Base-by-base conservation (phyloP, 2,329 filamentous ascomycete species). In the Sporothrix pallida region DNA sequence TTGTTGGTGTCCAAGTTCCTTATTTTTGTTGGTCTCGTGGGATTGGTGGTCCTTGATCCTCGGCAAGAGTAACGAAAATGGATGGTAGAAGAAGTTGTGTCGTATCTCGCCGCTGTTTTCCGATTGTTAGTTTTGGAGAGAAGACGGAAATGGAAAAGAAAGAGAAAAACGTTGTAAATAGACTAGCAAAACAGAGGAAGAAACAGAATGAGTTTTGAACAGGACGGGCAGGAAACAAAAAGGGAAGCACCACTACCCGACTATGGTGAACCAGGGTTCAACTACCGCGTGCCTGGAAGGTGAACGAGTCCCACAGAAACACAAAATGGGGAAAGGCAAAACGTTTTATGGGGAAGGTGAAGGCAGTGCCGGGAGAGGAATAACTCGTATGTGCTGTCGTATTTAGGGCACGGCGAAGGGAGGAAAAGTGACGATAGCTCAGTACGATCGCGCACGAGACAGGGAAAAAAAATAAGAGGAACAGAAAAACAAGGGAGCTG, bases 11-110 rank as follows among this genome's bases (percentile, higher is more conserved):
- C 31, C 7, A 37, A 7, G 31, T 6, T 37, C 3, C 31, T 37
- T 37, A 5, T 2, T 37, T 37, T 37, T 37, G n/a, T 23, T 65
- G 60, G 60, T 13, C 46, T 46, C n/a, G 60, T 42, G 37, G n/a
- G 37, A 44, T 46, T 63, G 37, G 37, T 20, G 12, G 37, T 44
- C 31, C 31, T 37, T 37, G 31, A 1, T 48, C 7, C 17, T 23
- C 17, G 37, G 37, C 37, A 65, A 65, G n/a, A 12, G 7, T 9
- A 20, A 9, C 17, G 12, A 44, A 7, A 13, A 46, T 23, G n/a
- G 20, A 65, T 63, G 60, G 60, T 46, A 37, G 60, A 63, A 65
- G n/a, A 65, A 65, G 37, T 65, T 65, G n/a, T 46, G 17, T n/a
- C 20, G 60, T 65, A 23, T 65, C 37, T 37, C 20, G 60, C n/a